Base-by-base conservation (phyloP, 768 basidiomycete genomes). In the Russula emetica region DNA sequence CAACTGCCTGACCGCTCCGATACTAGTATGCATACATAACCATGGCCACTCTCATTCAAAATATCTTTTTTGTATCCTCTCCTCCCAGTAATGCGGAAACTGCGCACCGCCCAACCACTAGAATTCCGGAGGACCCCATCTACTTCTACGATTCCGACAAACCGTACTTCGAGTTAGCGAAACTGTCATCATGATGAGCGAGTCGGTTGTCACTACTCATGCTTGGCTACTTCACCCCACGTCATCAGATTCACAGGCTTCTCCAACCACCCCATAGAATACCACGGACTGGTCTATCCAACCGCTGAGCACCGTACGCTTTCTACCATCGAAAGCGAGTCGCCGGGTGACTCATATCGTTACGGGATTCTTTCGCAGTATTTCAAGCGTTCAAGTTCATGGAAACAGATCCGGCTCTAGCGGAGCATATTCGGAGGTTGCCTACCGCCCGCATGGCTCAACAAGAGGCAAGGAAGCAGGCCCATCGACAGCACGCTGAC, bases 381-480 rank as follows among this genome's bases (percentile, higher is more conserved):
- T 67, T 61, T 57, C 67, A 67, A 40, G 67, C 67, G 6, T 44
- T 61, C 44, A 67, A 67, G 47, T 67, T 67, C 40, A 50, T 66
- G 51, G 26, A 47, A 14, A 24, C 50, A 22, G 28, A 53, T 24
- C 64, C 60, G 6, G 60, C 22, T 8, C 40, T 66, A 52, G 64
- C 67, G 4, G 60, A 59, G 24, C 51, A 24, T 28, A 66, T 67
- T 26, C 64, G 60, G 24, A 56, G 11, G 44, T 57, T 61, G 26
- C 64, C 67, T 47, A 58, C 65, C 6, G 60, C 60, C 30, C 67
- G 67, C 44, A 61, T 52, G 50, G 67, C 67, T 5, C 67, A 66
- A 30, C 44, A 61, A 24, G 67, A 67, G 60, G 67, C 67, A 38
- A 58, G 22, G 36, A 53, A 53, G 14, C 40, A 52, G 16, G 16